phyloP scores from a whole-genome alignment of 441 rosid species.

The Populus trichocarpa region DNA sequence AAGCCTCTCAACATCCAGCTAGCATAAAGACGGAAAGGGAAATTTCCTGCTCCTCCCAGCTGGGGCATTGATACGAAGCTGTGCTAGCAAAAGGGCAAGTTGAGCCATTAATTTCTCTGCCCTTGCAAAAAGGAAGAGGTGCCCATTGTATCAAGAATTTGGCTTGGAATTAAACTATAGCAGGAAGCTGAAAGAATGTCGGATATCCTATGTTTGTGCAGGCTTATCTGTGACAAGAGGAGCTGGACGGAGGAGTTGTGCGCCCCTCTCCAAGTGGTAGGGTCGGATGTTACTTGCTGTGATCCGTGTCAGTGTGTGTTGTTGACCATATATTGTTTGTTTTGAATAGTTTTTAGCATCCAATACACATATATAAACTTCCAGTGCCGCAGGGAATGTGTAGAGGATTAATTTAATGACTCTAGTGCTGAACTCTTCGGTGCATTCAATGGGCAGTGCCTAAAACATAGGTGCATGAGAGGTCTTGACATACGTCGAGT shows the following conservation, averaged over 20 bases:
- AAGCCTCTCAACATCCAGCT: not conserved
- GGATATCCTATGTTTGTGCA: constrained; percentile 7
- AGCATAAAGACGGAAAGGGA: not conserved
- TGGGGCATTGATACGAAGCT: not conserved
- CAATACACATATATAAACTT: not conserved
- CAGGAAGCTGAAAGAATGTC: constrained; percentile 21
- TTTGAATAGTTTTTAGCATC: not conserved
- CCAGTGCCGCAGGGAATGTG: not conserved
- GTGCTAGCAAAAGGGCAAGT: not conserved
- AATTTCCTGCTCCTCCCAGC: not conserved
- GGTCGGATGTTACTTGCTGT: not conserved
- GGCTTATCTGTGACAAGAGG: not conserved
- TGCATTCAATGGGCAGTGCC: not conserved
- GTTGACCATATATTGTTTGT: not conserved
- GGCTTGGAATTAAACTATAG: constrained; percentile 4
- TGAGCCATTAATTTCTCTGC: not conserved
- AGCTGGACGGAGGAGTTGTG: constrained; percentile 17
- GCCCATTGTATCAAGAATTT: not conserved
- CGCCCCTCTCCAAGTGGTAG: constrained; percentile 16
- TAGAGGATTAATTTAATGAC: not conserved
- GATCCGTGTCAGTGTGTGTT: not conserved
- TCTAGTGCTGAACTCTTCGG: not conserved
- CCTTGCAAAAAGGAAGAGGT: not conserved
- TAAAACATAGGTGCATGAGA: not conserved
- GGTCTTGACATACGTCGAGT: too few relatives aligned